Conservation (phyloP, 768 basidiomycete species). For the Tulasnella sp. region DNA sequence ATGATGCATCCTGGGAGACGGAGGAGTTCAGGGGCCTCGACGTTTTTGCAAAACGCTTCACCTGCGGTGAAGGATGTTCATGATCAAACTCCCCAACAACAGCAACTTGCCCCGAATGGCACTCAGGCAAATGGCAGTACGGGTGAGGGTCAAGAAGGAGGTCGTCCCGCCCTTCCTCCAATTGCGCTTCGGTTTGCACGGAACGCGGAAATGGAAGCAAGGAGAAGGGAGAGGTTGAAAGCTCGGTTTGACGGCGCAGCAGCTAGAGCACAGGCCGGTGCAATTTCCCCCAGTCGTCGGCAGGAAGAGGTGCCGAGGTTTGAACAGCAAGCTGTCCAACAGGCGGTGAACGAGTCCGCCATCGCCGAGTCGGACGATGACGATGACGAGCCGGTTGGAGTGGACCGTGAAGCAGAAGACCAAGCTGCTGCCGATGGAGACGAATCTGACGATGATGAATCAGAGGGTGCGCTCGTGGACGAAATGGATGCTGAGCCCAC, state of each 20-base stretch:
- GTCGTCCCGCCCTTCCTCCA: conserved; percentile 4
- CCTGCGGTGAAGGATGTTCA: too few species aligned
- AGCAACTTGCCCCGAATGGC: background rate
- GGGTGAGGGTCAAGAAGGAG: conserved; percentile 1
- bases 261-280: conserved; percentile 16
- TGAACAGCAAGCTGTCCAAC: background rate
- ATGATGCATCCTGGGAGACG: background rate
- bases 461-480: conserved; percentile 1
- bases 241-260: conserved; percentile 33
- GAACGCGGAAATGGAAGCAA: conserved; percentile 75
- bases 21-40: conserved; percentile 15
- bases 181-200: conserved; percentile 61
- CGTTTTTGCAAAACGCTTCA: background rate
- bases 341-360: background rate
- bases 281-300: too few species aligned
- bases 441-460: conserved; percentile 17
- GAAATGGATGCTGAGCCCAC: background rate
- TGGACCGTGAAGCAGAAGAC: conserved; percentile 4
- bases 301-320: background rate
- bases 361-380: background rate
- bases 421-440: conserved; percentile 9
- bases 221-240: conserved; percentile 52
- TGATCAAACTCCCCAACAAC: background rate
- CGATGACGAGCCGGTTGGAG: background rate
- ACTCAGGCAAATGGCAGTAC: background rate